Percentiles rank a stretch among this genome's conserved stretches.
Evolutionary conservation across 495 filamentous ascomycete species (phyloP).

Genomic region (Hypoxylon intermedium): DNA sequence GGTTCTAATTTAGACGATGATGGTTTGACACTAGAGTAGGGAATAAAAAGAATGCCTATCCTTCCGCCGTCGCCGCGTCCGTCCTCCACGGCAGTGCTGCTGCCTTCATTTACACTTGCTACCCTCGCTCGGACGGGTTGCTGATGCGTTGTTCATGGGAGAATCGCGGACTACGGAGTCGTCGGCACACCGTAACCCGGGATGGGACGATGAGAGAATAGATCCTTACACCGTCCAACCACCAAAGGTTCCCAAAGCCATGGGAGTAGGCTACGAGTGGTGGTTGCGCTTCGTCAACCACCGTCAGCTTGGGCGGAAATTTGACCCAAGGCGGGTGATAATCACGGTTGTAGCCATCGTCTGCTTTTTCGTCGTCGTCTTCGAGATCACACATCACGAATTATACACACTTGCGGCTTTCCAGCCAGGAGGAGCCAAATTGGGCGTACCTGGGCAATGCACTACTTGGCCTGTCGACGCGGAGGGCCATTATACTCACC

Average conservation of each 20-base stretch:
- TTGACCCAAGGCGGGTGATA: conserved; percentile 25
- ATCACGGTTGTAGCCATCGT: conserved; percentile 24
- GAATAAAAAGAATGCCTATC: conserved; percentile 9
- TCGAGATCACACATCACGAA: conserved; percentile 36
- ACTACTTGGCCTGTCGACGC: conserved; percentile 41
- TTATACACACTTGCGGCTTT: conserved; percentile 30
- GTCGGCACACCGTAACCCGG: conserved; percentile 18
- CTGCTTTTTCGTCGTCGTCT: conserved; percentile 25
- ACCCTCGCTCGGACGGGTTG: conserved; percentile 12
- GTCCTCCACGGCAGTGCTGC: conserved; percentile 3
- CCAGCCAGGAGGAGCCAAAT: neutral
- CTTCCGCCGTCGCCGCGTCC: conserved; percentile 6
- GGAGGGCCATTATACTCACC: conserved; percentile 22
- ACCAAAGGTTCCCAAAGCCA: conserved; percentile 1
- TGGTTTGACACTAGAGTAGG: no score
- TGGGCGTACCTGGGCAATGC: conserved; percentile 30
- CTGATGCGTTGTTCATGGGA: conserved; percentile 23
- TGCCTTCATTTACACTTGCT: conserved; percentile 3
- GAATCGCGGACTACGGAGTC: conserved; percentile 11
- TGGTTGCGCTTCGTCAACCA: conserved; percentile 28
- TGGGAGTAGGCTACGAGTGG: conserved; percentile 26
- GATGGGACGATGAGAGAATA: conserved; percentile 21
- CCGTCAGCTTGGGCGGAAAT: conserved; percentile 21
- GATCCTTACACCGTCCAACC: conserved; percentile 11
- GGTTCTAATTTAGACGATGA: neutral